A percentile compares a stretch with the other conserved stretches of the same genome.
phyloP scores from a whole-genome alignment of 1,284 basidiomycete genomes.

The Trametes sp. region DNA sequence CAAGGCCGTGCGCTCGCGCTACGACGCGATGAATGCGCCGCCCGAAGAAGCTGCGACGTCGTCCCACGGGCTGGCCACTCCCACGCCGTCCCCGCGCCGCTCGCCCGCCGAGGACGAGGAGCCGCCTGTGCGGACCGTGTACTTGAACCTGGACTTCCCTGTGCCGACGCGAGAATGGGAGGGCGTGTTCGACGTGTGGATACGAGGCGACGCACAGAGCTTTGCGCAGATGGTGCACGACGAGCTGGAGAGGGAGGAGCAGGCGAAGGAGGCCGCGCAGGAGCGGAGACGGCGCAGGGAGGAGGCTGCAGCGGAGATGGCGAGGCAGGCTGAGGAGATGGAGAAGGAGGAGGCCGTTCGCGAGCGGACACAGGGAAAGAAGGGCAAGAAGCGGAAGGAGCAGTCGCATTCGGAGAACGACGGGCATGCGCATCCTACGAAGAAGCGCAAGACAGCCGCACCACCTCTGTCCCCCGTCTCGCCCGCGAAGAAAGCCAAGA shows the following conservation, averaged over 20 bases:
- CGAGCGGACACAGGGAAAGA: slow-evolving; percentile 17
- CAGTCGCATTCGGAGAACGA: slow-evolving; percentile 16
- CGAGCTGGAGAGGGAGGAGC: slow-evolving; percentile 54
- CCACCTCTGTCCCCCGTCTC: slow-evolving; percentile 30
- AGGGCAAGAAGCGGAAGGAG: slow-evolving; percentile 36
- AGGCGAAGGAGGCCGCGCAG: slow-evolving; percentile 30
- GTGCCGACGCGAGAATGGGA: slow-evolving; percentile 88
- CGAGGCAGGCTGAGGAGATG: slow-evolving; percentile 45
- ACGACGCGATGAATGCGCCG: slow-evolving; percentile 39
- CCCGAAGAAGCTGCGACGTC: slow-evolving; percentile 28
- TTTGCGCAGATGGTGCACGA: slow-evolving; percentile 70
- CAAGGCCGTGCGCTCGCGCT: slow-evolving; percentile 73
- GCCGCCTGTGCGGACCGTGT: slow-evolving; percentile 73
- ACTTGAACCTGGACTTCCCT: slow-evolving; percentile 92
- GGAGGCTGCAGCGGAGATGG: slow-evolving; percentile 55
- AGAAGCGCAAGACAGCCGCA: slow-evolving; percentile 31
- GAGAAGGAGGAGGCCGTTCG: slow-evolving; percentile 11
- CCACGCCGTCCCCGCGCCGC: slow-evolving; percentile 51
- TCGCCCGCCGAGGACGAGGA: slow-evolving; percentile 53
- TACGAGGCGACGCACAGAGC: slow-evolving; percentile 87
- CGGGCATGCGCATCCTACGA: slow-evolving; percentile 12
- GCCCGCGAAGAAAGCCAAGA: slow-evolving; percentile 21
- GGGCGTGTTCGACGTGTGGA: slow-evolving; percentile 91
- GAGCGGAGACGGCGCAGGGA: slow-evolving; percentile 22
- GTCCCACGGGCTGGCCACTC: slow-evolving; percentile 44